These are phyloP conservation scores for Pelargonium citronellum DNA, from an alignment of 441 rosid genomes.

Conservation along the genomic window DNA sequence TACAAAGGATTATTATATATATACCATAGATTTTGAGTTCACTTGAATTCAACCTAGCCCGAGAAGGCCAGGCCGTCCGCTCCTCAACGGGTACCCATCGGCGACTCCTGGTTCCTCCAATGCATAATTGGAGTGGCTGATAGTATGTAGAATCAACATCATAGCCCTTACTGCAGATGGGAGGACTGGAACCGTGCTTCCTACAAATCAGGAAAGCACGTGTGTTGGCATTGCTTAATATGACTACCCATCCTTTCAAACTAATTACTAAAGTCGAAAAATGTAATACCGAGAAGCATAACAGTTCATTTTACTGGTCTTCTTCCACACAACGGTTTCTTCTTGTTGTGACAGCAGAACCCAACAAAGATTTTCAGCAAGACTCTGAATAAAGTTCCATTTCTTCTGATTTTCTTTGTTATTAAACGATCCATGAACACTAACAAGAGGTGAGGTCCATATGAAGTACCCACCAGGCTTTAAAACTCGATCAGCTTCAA, in stretches of 20 bases:
- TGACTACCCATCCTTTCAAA: background rate
- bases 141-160: constrained; percentile 89
- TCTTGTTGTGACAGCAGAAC: constrained; percentile 85
- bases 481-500: constrained; percentile 76
- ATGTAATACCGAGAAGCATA: constrained; percentile 62
- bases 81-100: constrained; percentile 81
- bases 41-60: constrained; percentile 65
- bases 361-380: constrained; percentile 82
- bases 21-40: constrained; percentile 81
- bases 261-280: background rate
- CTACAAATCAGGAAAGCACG: constrained; percentile 26
- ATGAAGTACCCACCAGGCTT: constrained; percentile 92
- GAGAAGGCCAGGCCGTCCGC: constrained; percentile 72
- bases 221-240: background rate
- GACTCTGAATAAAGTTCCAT: constrained; percentile 66
- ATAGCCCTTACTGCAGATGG: constrained; percentile 65
- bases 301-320: constrained; percentile 71
- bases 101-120: constrained; percentile 73
- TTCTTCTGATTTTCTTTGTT: constrained; percentile 58
- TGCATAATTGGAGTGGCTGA: constrained; percentile 80
- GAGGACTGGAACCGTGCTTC: constrained; percentile 69
- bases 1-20: background rate
- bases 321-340: constrained; percentile 92
- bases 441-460: constrained; percentile 81
- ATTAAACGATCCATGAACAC: constrained; percentile 38